These are phyloP conservation scores for Tetrastigma voinierianum DNA, from an alignment of 164 flowering plant genomes.

Conservation along the genomic window DNA sequence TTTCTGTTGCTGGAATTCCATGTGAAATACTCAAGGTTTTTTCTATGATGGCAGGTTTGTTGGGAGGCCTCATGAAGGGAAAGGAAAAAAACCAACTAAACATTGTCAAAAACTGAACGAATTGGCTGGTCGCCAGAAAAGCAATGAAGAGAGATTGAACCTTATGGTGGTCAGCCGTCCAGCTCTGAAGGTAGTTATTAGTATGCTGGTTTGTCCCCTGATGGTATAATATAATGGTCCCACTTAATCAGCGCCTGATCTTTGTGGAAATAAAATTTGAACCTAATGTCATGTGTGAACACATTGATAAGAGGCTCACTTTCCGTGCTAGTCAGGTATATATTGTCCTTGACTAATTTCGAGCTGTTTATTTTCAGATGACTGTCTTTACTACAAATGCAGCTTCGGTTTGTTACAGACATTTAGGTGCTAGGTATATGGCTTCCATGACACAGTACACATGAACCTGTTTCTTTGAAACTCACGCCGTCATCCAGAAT, in stretches of 20 bases:
- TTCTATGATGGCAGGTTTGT: constrained; percentile 40
- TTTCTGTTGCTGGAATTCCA: not conserved
- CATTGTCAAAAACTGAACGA: constrained; percentile 50
- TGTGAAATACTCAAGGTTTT: not conserved
- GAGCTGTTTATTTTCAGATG: no score
- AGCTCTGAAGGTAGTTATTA: not conserved
- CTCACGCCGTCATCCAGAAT: no score
- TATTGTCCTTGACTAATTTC: no score
- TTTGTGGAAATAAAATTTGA: constrained; percentile 80
- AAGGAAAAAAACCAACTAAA: constrained; percentile 49
- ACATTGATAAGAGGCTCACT: constrained; percentile 45
- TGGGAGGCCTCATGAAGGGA: constrained; percentile 65
- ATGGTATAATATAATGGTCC: no score
- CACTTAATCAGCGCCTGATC: no score
- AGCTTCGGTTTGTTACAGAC: no score
- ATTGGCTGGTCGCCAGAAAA: constrained; percentile 66
- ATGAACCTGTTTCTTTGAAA: no score
- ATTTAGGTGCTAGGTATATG: no score
- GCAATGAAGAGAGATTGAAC: constrained; percentile 63
- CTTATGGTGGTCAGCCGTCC: constrained; percentile 57
- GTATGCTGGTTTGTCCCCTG: no score
- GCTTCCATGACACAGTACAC: no score
- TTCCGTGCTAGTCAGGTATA: constrained; percentile 71
- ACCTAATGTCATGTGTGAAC: constrained; percentile 74
- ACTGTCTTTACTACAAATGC: not conserved